Conservation (phyloP, 768 basidiomycete genomes). For the Amanita molliuscula region DNA sequence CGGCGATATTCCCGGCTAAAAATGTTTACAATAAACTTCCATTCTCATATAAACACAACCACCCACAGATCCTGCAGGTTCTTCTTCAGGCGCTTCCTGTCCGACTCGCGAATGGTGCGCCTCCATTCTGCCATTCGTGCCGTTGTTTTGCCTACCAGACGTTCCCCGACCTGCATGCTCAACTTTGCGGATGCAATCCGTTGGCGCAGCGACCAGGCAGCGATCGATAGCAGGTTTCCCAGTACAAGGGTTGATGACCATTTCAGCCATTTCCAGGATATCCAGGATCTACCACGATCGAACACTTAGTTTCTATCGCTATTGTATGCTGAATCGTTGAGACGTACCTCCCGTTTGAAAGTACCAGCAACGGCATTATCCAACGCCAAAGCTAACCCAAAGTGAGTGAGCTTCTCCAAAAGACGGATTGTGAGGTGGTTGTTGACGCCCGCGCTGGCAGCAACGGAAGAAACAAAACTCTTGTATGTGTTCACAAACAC, state of each 20-base stretch:
- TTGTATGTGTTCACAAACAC: too few relatives aligned
- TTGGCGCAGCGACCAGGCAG: conserved; percentile 33
- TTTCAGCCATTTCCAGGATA: conserved; percentile 42
- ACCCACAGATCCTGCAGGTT: conserved; percentile 62
- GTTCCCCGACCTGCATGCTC: conserved; percentile 54
- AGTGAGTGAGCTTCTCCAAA: conserved; percentile 62
- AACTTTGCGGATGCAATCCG: conserved; percentile 46
- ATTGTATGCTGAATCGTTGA: background rate
- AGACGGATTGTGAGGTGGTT: too few relatives aligned
- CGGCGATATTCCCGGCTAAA: conserved; percentile 70
- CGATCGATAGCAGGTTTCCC: conserved; percentile 44
- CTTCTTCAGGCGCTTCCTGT: conserved; percentile 65
- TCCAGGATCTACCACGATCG: conserved; percentile 40
- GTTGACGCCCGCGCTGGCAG: too few relatives aligned
- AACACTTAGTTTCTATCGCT: background rate
- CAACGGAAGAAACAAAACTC: too few relatives aligned
- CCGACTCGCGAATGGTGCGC: conserved; percentile 53
- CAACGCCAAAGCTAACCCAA: conserved; percentile 57
- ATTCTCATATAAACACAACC: background rate
- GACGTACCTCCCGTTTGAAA: conserved; percentile 67
- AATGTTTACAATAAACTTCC: conserved; percentile 1
- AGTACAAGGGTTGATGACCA: conserved; percentile 36
- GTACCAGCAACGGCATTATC: conserved; percentile 47
- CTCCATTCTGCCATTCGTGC: conserved; percentile 65
- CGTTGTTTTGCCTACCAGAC: conserved; percentile 52